Evolutionary conservation across 441 rosid genomes (phyloP).

Genomic region (Sinapis alba): DNA sequence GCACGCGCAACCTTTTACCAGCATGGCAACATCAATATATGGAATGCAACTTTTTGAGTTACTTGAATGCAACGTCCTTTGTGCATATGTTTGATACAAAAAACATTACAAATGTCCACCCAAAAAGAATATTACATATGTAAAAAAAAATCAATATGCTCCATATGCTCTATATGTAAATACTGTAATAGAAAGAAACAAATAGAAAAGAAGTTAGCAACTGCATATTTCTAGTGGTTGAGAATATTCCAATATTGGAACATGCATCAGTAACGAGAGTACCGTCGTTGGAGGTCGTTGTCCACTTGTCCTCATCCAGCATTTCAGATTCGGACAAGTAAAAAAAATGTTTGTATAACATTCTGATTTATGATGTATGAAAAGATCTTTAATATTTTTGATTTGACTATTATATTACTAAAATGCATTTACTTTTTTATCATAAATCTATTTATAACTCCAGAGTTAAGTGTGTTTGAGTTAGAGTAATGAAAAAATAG

Average conservation of each 20-base stretch:
- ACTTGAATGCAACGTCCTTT: conserved; percentile 19
- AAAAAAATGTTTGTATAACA: neutral
- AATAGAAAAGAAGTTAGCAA: neutral
- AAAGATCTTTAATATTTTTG: too few relatives aligned
- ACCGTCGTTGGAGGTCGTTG: neutral
- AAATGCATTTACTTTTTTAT: too few relatives aligned
- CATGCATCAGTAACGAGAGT: neutral
- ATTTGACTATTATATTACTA: too few relatives aligned
- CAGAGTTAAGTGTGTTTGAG: too few relatives aligned
- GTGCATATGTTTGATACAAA: too few relatives aligned
- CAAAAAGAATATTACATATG: neutral
- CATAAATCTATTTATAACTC: too few relatives aligned
- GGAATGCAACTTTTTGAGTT: neutral
- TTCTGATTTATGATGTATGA: too few relatives aligned
- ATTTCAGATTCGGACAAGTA: neutral
- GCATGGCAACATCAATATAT: conserved; percentile 3
- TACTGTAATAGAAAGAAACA: neutral
- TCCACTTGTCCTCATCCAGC: neutral
- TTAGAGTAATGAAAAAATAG: too few relatives aligned
- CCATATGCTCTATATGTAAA: neutral
- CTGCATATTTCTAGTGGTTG: neutral
- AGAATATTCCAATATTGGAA: neutral
- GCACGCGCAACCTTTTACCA: conserved; percentile 34
- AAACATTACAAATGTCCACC: neutral
- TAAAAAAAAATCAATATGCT: neutral